These are phyloP conservation scores for Fusarium sp. DNA, from an alignment of 2,329 filamentous ascomycete genomes.

Conservation along the genomic window DNA sequence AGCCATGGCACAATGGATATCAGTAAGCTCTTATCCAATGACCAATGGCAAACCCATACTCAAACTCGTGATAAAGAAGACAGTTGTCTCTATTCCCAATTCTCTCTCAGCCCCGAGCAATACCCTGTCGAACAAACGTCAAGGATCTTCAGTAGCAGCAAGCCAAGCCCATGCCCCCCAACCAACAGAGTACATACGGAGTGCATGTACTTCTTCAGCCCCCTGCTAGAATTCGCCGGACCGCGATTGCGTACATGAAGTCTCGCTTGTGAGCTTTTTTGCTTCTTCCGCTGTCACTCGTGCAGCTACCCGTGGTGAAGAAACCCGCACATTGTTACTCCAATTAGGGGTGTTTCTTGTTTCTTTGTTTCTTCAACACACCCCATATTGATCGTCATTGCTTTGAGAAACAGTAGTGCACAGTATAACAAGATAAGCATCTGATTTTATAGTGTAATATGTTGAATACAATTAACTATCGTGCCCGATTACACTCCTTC, in stretches of 20 bases:
- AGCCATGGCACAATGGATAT: neutral
- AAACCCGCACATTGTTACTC: neutral
- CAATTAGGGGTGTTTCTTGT: constrained; percentile 3
- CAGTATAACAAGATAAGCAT: neutral
- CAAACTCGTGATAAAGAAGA: neutral
- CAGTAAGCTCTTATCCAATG: neutral
- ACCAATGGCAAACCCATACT: neutral
- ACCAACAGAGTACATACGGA: too few species aligned
- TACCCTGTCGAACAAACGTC: constrained; percentile 21
- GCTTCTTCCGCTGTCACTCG: constrained; percentile 46
- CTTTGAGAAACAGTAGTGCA: neutral
- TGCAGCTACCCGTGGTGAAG: constrained; percentile 22
- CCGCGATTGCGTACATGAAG: constrained; percentile 20
- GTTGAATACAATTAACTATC: constrained; percentile 35
- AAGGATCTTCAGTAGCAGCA: constrained; percentile 20
- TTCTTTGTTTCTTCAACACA: neutral
- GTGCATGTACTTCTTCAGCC: neutral
- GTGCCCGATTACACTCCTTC: constrained; percentile 18
- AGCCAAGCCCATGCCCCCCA: neutral
- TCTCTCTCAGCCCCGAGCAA: constrained; percentile 1
- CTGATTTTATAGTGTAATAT: constrained; percentile 14
- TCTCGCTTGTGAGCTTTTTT: constrained; percentile 37
- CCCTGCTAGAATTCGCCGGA: constrained; percentile 5
- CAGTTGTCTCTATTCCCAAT: constrained; percentile 1
- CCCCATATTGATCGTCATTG: neutral